These are phyloP conservation scores for Asparagopsis taxiformis DNA, from an alignment of 31 red algal species.

Conservation along the genomic window DNA sequence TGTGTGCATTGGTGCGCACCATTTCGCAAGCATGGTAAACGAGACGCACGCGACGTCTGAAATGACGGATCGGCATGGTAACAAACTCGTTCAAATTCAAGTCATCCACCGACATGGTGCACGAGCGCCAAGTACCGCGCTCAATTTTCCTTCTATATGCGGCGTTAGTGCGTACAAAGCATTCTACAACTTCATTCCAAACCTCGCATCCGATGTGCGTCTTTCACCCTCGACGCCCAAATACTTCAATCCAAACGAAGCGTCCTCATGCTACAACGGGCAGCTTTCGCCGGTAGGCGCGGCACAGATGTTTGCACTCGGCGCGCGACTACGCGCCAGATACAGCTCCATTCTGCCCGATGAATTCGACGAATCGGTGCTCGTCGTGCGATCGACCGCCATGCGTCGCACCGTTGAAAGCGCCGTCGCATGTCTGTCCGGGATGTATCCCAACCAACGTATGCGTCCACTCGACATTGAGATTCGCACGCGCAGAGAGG, in stretches of 20 bases:
- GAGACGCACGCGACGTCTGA: too few relatives aligned
- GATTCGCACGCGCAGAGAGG: background rate
- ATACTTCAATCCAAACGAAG: background rate
- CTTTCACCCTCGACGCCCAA: background rate
- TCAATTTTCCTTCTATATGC: conserved; percentile 6
- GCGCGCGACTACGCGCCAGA: conserved; percentile 2
- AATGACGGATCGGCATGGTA: too few relatives aligned
- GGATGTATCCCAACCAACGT: background rate
- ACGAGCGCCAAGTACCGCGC: background rate
- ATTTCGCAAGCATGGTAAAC: too few relatives aligned
- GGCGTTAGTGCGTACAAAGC: background rate
- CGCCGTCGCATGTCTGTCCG: conserved; percentile 6
- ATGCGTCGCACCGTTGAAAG: conserved; percentile 11
- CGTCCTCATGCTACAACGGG: conserved; percentile 5
- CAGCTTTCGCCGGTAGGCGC: conserved; percentile 7
- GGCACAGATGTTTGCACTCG: conserved; percentile 22
- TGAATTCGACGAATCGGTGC: background rate
- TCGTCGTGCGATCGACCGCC: conserved; percentile 10
- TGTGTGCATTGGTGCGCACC: too few relatives aligned
- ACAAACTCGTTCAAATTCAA: conserved; percentile 11
- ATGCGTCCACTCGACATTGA: background rate
- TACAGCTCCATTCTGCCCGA: background rate
- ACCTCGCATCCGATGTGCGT: background rate
- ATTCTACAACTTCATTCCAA: background rate
- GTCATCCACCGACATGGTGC: conserved; percentile 13